Evolutionary conservation across 306 rosid genomes (phyloP), one percentile per base, ranked within the genome.

Genomic region (Cucurbita maxima): DNA sequence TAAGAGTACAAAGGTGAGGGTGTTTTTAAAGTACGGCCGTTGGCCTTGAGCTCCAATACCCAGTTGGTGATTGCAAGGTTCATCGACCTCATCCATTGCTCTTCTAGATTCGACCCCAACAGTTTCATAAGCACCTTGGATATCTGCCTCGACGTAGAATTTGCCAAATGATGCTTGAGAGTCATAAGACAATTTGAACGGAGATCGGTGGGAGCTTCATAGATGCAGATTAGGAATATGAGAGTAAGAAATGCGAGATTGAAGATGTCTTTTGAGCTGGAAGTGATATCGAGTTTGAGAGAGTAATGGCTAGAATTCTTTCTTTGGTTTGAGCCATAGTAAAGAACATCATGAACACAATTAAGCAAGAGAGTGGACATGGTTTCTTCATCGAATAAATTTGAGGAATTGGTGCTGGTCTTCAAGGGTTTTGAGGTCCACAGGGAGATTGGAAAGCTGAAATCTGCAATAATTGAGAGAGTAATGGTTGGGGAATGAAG

Each of bases 1-100:
- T 89, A 87, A 58, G 99, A 90, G 75, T 82, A 91, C 58, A 91
- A 76, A 57, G 96, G 84, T 41, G 88, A 91, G 0, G 96, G 99
- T 41, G 91, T 83, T 84, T 82, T 82, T 3, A 87, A 64, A 7
- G 43, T 64, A 12, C 59, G 15, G 7, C 72, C 78, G 8, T 73
- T n/a, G 40, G 87, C 85, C 84, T 84, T 85, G 7, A 81, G 77
- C 75, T 89, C 99, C 72, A 54, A 83, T 76, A 77, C 79, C 96
- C 96, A 85, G 66, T 89, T 94, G 10, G 97, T 94, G 15, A 94
- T 86, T 0, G 97, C 91, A 55, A 94, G 88, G 72, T 94, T 94
- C n/a, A 89, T 1, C 14, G 97, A 94, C 69, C 97, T 85, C 96
- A 94, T 89, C 99, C 99, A 94, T 38, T 82, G 85, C 64, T 89